phyloP scores from a whole-genome alignment of 2,329 filamentous ascomycete species.

The Hortaea sp. region DNA sequence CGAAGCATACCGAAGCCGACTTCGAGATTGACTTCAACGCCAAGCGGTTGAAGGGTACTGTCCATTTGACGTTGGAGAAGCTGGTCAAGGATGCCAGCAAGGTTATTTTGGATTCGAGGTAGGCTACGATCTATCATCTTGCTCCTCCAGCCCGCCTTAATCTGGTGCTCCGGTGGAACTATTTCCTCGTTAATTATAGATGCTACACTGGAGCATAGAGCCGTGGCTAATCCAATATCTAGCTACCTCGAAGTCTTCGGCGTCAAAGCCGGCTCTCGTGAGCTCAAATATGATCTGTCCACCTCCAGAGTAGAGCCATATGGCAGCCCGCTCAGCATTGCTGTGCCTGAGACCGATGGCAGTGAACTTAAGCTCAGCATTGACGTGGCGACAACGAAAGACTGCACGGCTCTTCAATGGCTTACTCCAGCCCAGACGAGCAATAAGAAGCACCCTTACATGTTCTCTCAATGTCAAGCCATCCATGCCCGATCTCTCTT shows the following conservation, averaged over 20 bases:
- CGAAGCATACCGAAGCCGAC: constrained; percentile 70
- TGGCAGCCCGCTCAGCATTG: constrained; percentile 59
- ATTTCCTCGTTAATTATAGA: too few relatives aligned
- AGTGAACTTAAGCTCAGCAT: constrained; percentile 17
- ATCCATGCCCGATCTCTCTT: constrained; percentile 91
- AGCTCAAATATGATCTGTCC: constrained; percentile 60
- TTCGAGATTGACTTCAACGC: constrained; percentile 76
- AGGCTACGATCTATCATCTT: not conserved
- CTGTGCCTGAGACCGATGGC: constrained; percentile 34
- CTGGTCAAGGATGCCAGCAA: constrained; percentile 62
- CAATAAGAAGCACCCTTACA: constrained; percentile 91
- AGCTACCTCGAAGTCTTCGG: constrained; percentile 62
- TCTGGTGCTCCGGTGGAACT: too few relatives aligned
- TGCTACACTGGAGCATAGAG: too few relatives aligned
- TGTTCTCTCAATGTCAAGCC: constrained; percentile 97
- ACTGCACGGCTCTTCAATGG: constrained; percentile 93
- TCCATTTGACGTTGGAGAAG: constrained; percentile 66
- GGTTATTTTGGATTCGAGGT: constrained; percentile 76
- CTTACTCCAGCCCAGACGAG: constrained; percentile 85
- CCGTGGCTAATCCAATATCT: not conserved
- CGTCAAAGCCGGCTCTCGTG: constrained; percentile 58
- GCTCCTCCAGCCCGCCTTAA: too few relatives aligned
- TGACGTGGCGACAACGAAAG: constrained; percentile 64
- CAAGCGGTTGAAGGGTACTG: constrained; percentile 66
- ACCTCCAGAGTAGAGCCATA: constrained; percentile 60